phyloP scores from a whole-genome alignment of 2,329 filamentous ascomycete species.

The Penicillium olsonii region DNA sequence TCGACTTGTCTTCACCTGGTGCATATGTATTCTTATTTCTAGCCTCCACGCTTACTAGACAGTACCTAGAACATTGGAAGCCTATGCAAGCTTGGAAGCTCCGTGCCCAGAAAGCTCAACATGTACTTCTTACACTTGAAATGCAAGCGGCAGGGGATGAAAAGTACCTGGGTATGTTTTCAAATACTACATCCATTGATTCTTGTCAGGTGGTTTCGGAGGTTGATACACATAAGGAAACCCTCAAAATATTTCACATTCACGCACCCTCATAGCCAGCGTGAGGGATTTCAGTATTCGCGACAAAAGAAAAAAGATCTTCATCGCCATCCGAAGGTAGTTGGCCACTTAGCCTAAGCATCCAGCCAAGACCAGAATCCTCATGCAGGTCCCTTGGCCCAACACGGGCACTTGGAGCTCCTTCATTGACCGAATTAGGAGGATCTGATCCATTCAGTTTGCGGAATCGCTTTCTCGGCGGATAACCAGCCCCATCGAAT shows the following conservation, averaged over 20 bases:
- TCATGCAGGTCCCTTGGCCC: background rate
- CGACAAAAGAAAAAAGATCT: constrained; percentile 2
- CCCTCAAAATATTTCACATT: background rate
- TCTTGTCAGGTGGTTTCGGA: too few species aligned
- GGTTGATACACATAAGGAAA: background rate
- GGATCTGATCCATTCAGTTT: background rate
- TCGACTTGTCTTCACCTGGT: too few species aligned
- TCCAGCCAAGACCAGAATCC: constrained; percentile 6
- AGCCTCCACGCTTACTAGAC: too few species aligned
- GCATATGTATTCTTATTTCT: too few species aligned
- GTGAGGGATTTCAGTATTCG: constrained; percentile 41
- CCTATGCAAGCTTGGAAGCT: too few species aligned
- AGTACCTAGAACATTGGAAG: too few species aligned
- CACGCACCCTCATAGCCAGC: background rate
- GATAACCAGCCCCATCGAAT: background rate
- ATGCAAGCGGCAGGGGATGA: too few species aligned
- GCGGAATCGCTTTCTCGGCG: constrained; percentile 2
- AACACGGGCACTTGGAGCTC: background rate
- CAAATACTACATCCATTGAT: background rate
- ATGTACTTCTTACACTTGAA: too few species aligned
- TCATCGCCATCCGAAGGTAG: background rate
- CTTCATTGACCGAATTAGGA: background rate
- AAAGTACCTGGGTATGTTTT: too few species aligned
- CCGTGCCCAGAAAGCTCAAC: too few species aligned
- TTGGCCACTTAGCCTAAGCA: constrained; percentile 6